Evolutionary conservation across 2,329 filamentous ascomycete species (phyloP).

Genomic region (Ampelomyces quisqualis): DNA sequence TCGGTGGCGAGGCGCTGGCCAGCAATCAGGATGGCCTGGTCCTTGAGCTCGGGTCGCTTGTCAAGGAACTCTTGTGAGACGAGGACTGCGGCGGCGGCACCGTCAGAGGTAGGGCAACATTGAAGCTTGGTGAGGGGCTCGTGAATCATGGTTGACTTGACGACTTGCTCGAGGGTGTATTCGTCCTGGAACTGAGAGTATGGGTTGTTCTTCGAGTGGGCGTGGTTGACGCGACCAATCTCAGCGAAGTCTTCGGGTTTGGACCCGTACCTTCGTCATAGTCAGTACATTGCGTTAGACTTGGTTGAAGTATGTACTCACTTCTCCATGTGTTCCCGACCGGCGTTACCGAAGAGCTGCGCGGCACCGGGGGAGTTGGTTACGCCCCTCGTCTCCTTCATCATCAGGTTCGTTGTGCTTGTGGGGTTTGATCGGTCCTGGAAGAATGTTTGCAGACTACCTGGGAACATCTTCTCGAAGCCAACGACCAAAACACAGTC

Average conservation of each 20-base stretch:
- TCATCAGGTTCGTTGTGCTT: conserved; percentile 71
- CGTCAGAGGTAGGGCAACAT: conserved; percentile 95
- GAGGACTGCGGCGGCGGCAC: conserved; percentile 82
- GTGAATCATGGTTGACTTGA: conserved; percentile 74
- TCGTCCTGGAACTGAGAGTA: conserved; percentile 97
- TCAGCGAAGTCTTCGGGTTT: conserved; percentile 85
- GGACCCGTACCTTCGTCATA: conserved; percentile 69
- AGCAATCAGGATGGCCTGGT: conserved; percentile 83
- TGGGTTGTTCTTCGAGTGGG: conserved; percentile 86
- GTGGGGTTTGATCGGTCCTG: conserved; percentile 81
- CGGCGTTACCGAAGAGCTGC: conserved; percentile 95
- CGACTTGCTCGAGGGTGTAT: conserved; percentile 82
- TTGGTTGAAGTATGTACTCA: conserved; percentile 43
- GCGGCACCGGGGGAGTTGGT: conserved; percentile 83
- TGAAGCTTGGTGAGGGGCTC: conserved; percentile 94
- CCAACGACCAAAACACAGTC: conserved; percentile 90
- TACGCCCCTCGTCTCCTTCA: conserved; percentile 77
- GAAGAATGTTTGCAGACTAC: conserved; percentile 80
- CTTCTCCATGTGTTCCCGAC: conserved; percentile 93
- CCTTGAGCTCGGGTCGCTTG: conserved; percentile 75
- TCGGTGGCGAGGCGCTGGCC: conserved; percentile 89
- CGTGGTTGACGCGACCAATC: conserved; percentile 90
- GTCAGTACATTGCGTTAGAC: conserved; percentile 13
- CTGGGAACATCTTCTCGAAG: conserved; percentile 97
- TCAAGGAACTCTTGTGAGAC: conserved; percentile 89